Evolutionary conservation across 495 filamentous ascomycete genomes (phyloP), one percentile per base, ranked within the genome.

Genomic region (Penicillium macrosclerotiorum): DNA sequence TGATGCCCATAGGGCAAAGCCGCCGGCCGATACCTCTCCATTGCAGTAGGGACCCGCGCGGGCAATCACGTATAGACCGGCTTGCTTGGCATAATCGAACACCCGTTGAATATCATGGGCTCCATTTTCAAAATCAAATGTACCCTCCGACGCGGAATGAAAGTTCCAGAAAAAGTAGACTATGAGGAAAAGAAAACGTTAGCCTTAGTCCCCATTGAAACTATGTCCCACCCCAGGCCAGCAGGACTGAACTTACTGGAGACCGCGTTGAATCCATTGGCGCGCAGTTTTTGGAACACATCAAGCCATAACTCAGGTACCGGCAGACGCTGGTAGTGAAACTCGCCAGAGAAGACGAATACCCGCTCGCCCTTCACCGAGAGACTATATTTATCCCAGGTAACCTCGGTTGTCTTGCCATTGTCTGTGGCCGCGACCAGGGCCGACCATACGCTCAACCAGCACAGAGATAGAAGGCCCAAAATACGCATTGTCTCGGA

Each of bases 21-120:
- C 77, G 3, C 75, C 77, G 9, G 57, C 76, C 29, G 65, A 71
- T 5, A 69, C 70, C 37, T 77, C 71, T 4, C 69, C 81, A 48
- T 83, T 85, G 45, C 73, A 63, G 49, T 83, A 84, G 1, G 80
- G 81, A 0, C 80, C 80, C 8, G 81, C 74, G 23, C 81, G 65
- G 25, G 74, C 71, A 14, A 84, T 74, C 16, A 83, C 68, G 49
- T 79, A 84, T 33, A 83, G 52, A 17, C 80, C 80, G 3, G 77
- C 57, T 38, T 79, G 55, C 49, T 78, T 79, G 16, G 79, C 78
- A 18, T 79, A 65, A 30, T 79, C 74, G 16, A 83, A 75, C 17
- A 84, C 54, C 12, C 62, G 61, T 12, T 72, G 70, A 38, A 83
- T 63, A 38, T 82, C 66, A 45, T 79, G 78, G 0, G 72, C 74